Conservation (phyloP, 192 early-diverging fungal species). For the Coemansia sp. region DNA sequence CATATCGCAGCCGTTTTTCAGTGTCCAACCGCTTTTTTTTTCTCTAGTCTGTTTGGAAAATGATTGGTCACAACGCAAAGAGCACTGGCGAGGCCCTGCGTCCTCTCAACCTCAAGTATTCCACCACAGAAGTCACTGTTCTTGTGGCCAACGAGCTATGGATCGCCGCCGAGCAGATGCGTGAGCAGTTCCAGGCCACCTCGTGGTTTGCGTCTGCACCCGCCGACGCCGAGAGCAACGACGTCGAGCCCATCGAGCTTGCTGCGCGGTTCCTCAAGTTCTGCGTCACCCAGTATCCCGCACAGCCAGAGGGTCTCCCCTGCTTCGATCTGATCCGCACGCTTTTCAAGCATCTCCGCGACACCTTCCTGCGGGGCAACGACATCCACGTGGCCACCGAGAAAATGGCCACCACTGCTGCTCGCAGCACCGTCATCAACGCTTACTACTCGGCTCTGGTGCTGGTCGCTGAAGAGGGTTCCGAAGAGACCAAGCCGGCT, state of each 20-base stretch:
- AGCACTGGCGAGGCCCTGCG: constrained; percentile 59
- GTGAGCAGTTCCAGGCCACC: constrained; percentile 68
- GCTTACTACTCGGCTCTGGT: constrained; percentile 79
- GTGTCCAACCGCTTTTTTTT: background rate
- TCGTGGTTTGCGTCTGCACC: constrained; percentile 42
- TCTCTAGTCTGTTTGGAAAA: constrained; percentile 7
- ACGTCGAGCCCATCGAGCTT: constrained; percentile 70
- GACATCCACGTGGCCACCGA: constrained; percentile 80
- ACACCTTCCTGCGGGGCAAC: constrained; percentile 75
- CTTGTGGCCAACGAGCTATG: constrained; percentile 82
- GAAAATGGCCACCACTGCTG: constrained; percentile 57
- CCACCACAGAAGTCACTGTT: constrained; percentile 77
- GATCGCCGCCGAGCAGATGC: constrained; percentile 84
- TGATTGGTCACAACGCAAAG: constrained; percentile 45
- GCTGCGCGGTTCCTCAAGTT: constrained; percentile 73
- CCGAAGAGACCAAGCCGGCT: constrained; percentile 8
- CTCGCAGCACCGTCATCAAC: constrained; percentile 64
- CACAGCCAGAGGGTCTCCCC: constrained; percentile 38
- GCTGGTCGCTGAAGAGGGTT: constrained; percentile 55
- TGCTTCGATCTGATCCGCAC: constrained; percentile 74
- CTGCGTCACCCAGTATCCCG: constrained; percentile 53
- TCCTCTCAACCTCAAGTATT: constrained; percentile 78
- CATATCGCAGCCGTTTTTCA: background rate
- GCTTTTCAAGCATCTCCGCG: constrained; percentile 74
- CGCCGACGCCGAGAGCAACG: constrained; percentile 59